Conservation (phyloP, 2,329 filamentous ascomycete species). For the Tolypocladium endophyticum region DNA sequence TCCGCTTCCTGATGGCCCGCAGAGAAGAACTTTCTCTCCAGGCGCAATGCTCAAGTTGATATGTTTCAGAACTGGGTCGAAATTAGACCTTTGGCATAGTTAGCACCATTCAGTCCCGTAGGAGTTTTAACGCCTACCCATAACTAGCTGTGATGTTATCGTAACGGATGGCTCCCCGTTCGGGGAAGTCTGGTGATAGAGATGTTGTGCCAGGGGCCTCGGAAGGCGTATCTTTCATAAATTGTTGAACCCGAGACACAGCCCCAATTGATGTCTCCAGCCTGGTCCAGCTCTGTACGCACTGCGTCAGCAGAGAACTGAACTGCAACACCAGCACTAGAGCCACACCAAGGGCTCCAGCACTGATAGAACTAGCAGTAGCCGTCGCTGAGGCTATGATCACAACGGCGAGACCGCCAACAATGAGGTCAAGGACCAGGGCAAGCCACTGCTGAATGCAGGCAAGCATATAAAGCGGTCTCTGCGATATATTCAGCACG, state of each 20-base stretch:
- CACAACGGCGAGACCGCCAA: constrained; percentile 33
- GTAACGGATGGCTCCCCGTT: constrained; percentile 15
- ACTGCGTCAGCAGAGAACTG: constrained; percentile 15
- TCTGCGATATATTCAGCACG: constrained; percentile 21
- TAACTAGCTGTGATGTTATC: constrained; percentile 17
- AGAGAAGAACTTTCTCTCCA: constrained; percentile 27
- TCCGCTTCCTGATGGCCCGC: constrained; percentile 30
- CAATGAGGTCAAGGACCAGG: constrained; percentile 33
- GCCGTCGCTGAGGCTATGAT: constrained; percentile 31
- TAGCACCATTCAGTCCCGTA: not conserved
- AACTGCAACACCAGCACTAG: constrained; percentile 17
- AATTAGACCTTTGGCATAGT: not conserved
- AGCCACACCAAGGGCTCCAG: constrained; percentile 15
- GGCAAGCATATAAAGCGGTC: constrained; percentile 29
- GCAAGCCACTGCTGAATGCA: constrained; percentile 39
- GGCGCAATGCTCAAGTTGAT: constrained; percentile 17
- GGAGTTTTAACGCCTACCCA: not conserved
- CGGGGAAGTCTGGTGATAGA: constrained; percentile 16
- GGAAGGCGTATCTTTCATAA: constrained; percentile 12
- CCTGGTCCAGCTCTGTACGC: constrained; percentile 20
- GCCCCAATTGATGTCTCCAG: constrained; percentile 24
- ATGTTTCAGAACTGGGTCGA: constrained; percentile 12
- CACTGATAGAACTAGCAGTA: constrained; percentile 11
- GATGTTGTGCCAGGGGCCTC: constrained; percentile 4
- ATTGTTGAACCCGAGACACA: constrained; percentile 21